Base-by-base conservation (phyloP, 169 alveolate species). In the Plasmodium sp. region DNA sequence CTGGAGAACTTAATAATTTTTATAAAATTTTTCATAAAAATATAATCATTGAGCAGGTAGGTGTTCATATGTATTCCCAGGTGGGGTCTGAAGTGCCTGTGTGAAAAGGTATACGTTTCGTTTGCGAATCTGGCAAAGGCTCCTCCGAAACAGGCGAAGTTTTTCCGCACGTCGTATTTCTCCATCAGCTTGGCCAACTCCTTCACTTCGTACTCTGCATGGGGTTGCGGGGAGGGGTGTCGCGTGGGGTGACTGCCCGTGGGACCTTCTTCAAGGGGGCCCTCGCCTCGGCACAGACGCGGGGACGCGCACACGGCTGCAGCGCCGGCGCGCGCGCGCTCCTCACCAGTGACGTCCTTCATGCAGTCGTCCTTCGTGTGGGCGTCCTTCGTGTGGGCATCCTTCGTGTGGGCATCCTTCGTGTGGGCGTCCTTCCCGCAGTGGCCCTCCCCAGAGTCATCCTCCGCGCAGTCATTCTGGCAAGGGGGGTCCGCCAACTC, bases 31-130 rank as follows among this genome's bases (percentile, higher is more conserved):
- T 48, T 34, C 7, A 62, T 48, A 22, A 88, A 88, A 31, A 88
- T 39, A 36, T 14, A 33, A 43, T 58, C 45, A 39, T 88, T 62
- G 36, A 88, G 80, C 41, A 88, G 33, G 31, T 81, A 88, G 9
- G 45, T 43, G 33, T 88, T 88, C 94, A 88, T 79, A 34, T 88
- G 94, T 58, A 88, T 88, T 36, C 94, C 94, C 7, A 88, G 36
- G 6, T 58, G 84, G 36, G 83, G 82, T 36, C n/a, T 51, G 72
- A 88, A 77, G 16, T 39, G 39, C 48, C 73, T 88, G 31, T 88
- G 45, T 39, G 81, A 39, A 7, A 88, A 88, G 36, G 77, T 77
- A 5, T 79, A 39, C 2, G 91, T 18, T 34, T 88, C 94, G 51
- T 88, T 88, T 16, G 94, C 91, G 62, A 88, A 88, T 2, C 90